phyloP scores from a whole-genome alignment of 139 green algal species.

The Haematococcus lacustris region DNA sequence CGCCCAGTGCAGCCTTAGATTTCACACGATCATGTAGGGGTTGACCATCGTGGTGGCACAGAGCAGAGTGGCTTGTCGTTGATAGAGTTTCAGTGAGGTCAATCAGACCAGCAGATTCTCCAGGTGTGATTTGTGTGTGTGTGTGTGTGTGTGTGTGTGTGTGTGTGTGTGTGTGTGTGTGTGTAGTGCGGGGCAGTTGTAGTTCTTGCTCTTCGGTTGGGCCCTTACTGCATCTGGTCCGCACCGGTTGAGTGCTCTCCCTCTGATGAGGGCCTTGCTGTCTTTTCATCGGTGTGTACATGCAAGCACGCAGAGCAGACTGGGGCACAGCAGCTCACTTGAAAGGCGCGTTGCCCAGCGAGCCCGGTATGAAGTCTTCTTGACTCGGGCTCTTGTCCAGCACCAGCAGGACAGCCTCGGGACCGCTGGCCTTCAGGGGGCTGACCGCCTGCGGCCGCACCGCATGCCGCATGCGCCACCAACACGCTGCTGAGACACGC shows the following conservation, averaged over 20 bases:
- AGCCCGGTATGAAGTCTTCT: conserved; percentile 58
- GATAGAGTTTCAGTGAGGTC: too few relatives aligned
- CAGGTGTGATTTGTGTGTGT: background rate
- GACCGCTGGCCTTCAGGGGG: background rate
- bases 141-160: background rate
- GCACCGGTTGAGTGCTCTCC: background rate
- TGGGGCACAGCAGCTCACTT: conserved; percentile 1
- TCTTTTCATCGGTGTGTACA: background rate
- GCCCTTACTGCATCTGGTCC: too few relatives aligned
- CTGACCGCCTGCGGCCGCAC: background rate
- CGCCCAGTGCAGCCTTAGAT: too few relatives aligned
- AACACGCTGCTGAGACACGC: background rate
- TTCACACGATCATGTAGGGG: too few relatives aligned
- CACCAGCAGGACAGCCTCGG: conserved; percentile 19
- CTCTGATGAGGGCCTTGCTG: background rate
- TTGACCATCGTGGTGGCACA: background rate
- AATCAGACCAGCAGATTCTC: background rate
- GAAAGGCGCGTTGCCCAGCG: conserved; percentile 2
- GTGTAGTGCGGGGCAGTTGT: background rate
- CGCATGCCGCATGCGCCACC: background rate
- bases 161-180: background rate
- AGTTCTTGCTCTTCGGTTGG: background rate
- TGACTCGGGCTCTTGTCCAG: conserved; percentile 56
- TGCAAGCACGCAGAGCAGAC: conserved; percentile 6
- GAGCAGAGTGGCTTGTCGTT: background rate